Evolutionary conservation across 2,329 filamentous ascomycete species (phyloP).

Genomic region (Phyllachora maydis): DNA sequence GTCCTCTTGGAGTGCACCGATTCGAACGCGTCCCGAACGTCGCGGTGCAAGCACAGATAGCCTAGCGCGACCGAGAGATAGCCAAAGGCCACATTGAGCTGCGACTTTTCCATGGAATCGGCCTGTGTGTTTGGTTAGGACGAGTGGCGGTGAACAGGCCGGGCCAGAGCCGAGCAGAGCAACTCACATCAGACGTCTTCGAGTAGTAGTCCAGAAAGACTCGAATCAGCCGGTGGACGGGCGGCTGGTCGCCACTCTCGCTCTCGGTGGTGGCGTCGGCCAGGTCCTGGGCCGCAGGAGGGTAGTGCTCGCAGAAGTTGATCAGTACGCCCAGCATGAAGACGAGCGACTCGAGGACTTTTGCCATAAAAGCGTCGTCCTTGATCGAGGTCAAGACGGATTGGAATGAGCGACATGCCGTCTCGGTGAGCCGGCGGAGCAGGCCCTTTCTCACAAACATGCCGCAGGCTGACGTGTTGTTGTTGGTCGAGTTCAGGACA

Average conservation of each 20-base stretch:
- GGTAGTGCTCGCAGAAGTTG: conserved; percentile 67
- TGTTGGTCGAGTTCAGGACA: conserved; percentile 73
- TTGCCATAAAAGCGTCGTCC: conserved; percentile 23
- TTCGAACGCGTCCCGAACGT: conserved; percentile 20
- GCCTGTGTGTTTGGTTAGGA: conserved; percentile 24
- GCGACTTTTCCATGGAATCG: conserved; percentile 52
- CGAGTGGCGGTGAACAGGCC: neutral
- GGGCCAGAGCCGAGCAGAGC: no score
- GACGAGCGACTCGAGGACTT: conserved; percentile 48
- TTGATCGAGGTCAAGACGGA: conserved; percentile 24
- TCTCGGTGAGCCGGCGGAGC: conserved; percentile 22
- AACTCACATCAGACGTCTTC: conserved; percentile 45
- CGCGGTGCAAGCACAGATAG: conserved; percentile 45
- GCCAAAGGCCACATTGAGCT: conserved; percentile 65
- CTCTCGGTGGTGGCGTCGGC: conserved; percentile 19
- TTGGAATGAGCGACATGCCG: conserved; percentile 29
- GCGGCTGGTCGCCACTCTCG: conserved; percentile 13
- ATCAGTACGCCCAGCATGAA: conserved; percentile 67
- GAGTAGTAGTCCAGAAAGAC: conserved; percentile 50
- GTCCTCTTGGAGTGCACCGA: conserved; percentile 19
- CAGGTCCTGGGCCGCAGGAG: conserved; percentile 30
- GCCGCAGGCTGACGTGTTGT: conserved; percentile 46
- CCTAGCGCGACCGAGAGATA: conserved; percentile 74
- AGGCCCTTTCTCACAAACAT: conserved; percentile 43
- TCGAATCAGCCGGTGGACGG: conserved; percentile 37